Conservation (phyloP, 2,329 filamentous ascomycete species). For the Neobulgaria alba region DNA sequence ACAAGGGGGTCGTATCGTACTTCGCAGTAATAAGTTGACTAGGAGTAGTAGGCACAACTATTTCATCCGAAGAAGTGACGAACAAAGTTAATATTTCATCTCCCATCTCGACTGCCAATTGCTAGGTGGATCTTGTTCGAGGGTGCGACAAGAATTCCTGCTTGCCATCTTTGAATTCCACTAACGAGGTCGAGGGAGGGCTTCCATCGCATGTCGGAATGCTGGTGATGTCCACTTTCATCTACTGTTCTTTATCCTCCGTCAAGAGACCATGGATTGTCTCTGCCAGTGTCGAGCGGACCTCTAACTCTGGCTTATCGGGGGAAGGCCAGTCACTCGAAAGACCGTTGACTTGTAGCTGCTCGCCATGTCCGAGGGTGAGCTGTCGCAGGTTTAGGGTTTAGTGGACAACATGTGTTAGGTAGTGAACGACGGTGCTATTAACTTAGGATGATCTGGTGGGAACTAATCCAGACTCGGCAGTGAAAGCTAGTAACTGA, state of each 20-base stretch:
- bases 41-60: conserved; percentile 17
- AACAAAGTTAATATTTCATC: conserved; percentile 21
- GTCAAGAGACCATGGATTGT: conserved; percentile 5
- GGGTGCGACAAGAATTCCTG: conserved; percentile 9
- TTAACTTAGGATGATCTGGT: background rate
- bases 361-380: conserved; percentile 1
- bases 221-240: conserved; percentile 1
- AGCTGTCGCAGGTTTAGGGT: background rate
- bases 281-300: conserved; percentile 1
- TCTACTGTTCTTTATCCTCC: conserved; percentile 2
- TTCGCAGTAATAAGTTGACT: conserved; percentile 9
- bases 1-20: conserved; percentile 4
- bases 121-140: conserved; percentile 5
- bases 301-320: conserved; percentile 8
- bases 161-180: conserved; percentile 8
- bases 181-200: conserved; percentile 6
- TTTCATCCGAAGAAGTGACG: conserved; percentile 23
- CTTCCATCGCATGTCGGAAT: conserved; percentile 9
- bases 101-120: conserved; percentile 11
- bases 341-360: conserved; percentile 5
- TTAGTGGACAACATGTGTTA: too few species aligned
- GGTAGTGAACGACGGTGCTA: background rate
- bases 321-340: conserved; percentile 10
- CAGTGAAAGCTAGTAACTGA: background rate
- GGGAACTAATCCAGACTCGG: background rate